These are phyloP conservation scores for Nicotiana attenuata DNA, from an alignment of 257 asterid species.

Conservation along the genomic window DNA sequence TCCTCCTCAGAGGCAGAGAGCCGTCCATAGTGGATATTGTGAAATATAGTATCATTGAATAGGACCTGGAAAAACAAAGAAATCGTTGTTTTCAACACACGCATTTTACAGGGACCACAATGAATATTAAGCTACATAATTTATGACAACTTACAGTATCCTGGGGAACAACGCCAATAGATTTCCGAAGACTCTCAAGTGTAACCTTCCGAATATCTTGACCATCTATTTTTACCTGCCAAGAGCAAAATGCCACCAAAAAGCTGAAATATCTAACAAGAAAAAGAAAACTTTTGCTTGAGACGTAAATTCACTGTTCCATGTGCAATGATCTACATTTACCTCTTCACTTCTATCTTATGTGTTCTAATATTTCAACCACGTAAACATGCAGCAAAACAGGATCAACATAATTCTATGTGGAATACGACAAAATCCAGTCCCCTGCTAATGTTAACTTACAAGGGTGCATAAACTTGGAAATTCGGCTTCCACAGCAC, in stretches of 20 bases:
- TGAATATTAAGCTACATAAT: slow-evolving; percentile 5
- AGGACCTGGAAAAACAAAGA: slow-evolving; percentile 57
- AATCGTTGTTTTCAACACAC: slow-evolving; percentile 3
- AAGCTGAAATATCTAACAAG: not conserved
- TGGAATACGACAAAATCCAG: not conserved
- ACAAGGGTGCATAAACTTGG: not conserved
- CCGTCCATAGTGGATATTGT: slow-evolving; percentile 86
- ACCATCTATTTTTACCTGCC: slow-evolving; percentile 83
- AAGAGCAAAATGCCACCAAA: slow-evolving; percentile 5
- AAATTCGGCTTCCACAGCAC: not conserved
- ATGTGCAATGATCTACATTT: not conserved
- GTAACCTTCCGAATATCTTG: slow-evolving; percentile 84
- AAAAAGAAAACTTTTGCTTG: not conserved
- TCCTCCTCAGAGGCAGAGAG: slow-evolving; percentile 91
- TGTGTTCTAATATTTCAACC: not conserved
- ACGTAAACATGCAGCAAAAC: not conserved
- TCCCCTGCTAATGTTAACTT: not conserved
- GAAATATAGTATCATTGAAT: slow-evolving; percentile 92
- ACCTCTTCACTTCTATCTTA: not conserved
- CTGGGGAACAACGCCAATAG: slow-evolving; percentile 95
- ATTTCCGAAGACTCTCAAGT: slow-evolving; percentile 88
- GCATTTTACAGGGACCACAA: not conserved
- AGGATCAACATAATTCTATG: not conserved
- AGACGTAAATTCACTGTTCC: not conserved
- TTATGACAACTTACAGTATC: slow-evolving; percentile 76